These are phyloP conservation scores for Scedosporium minutisporum DNA, from an alignment of 2,329 filamentous ascomycete genomes.

Conservation along the genomic window DNA sequence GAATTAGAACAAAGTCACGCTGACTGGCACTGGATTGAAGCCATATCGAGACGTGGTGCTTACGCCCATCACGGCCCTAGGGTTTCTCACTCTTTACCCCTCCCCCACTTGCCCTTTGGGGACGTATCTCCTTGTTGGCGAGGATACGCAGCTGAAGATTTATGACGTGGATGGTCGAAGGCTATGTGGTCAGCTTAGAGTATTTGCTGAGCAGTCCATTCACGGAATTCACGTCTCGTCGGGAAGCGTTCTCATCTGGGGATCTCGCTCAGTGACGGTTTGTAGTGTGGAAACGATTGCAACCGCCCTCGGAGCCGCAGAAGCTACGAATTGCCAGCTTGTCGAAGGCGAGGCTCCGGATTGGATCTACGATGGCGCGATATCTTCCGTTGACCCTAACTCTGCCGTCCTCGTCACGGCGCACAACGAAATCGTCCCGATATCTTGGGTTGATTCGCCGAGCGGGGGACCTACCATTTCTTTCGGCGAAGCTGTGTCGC, in stretches of 20 bases:
- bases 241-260: conserved; percentile 54
- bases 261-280: conserved; percentile 49
- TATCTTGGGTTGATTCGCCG: conserved; percentile 24
- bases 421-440: conserved; percentile 67
- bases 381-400: conserved; percentile 33
- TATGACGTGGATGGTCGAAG: conserved; percentile 31
- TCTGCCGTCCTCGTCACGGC: conserved; percentile 64
- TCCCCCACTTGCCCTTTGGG: conserved; percentile 7
- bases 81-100: conserved; percentile 31
- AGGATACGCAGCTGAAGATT: conserved; percentile 48
- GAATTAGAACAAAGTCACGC: background rate
- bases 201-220: conserved; percentile 62
- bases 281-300: conserved; percentile 19
- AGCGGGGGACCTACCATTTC: conserved; percentile 15
- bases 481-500: conserved; percentile 45
- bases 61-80: conserved; percentile 50
- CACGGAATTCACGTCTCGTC: conserved; percentile 55
- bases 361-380: conserved; percentile 64
- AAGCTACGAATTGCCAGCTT: background rate
- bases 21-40: background rate
- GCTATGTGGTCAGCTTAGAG: conserved; percentile 30
- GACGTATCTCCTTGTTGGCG: conserved; percentile 44
- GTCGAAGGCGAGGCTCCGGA: conserved; percentile 40
- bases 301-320: background rate
- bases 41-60: conserved; percentile 6